Conservation (phyloP, 106 monocot species). For the Dendrobium catenatum region DNA sequence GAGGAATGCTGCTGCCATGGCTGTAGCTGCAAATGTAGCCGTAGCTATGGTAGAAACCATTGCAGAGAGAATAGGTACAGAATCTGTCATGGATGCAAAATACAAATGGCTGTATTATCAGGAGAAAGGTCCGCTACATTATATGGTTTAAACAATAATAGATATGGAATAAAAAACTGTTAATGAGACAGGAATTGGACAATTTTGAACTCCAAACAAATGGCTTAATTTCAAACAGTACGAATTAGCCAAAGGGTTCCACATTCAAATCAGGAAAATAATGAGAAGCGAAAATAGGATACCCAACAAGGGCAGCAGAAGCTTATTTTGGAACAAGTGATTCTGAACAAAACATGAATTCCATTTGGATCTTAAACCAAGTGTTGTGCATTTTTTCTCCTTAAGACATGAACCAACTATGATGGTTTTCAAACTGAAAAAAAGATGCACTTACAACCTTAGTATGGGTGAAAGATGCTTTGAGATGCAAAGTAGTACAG, state of each 20-base stretch:
- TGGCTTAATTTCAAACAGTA: neutral
- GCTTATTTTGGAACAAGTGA: neutral
- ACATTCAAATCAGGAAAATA: neutral
- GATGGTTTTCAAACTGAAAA: neutral
- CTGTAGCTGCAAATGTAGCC: constrained; percentile 39
- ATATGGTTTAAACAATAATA: neutral
- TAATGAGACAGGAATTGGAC: too few species aligned
- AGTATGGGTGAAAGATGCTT: too few species aligned
- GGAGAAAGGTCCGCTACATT: neutral
- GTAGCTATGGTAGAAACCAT: constrained; percentile 56
- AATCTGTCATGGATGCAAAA: constrained; percentile 39
- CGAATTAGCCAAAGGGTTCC: neutral
- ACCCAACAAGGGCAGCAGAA: neutral
- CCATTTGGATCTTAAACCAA: neutral
- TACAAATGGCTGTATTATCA: neutral
- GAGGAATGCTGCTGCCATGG: constrained; percentile 47
- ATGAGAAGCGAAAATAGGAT: neutral
- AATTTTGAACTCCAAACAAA: neutral
- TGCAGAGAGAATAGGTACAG: constrained; percentile 52
- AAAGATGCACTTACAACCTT: neutral
- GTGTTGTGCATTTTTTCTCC: neutral
- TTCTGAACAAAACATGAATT: neutral
- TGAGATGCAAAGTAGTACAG: neutral
- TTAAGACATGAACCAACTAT: neutral
- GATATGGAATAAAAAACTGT: neutral